A percentile compares a stretch with the other conserved stretches of the same genome.
Evolutionary conservation across 164 flowering plant genomes (phyloP).

Genomic region (Malania oleifera): DNA sequence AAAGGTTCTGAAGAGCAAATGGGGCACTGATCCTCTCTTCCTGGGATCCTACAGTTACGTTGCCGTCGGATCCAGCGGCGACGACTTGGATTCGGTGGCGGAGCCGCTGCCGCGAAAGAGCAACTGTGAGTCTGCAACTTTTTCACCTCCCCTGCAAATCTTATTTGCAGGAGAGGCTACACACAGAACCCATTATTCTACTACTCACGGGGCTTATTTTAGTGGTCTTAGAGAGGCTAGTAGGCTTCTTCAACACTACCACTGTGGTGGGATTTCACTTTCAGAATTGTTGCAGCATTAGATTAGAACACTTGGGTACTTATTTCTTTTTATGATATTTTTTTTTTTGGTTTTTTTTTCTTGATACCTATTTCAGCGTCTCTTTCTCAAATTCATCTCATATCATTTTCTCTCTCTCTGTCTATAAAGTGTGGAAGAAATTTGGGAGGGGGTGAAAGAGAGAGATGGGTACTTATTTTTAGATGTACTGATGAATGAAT

Average conservation of each 20-base stretch:
- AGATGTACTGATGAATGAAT: slow-evolving; percentile 30
- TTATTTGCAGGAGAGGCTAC: slow-evolving; percentile 99
- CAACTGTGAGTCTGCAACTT: not conserved
- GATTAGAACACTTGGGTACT: slow-evolving; percentile 5
- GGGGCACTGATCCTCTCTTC: slow-evolving; percentile 97
- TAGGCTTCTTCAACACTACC: slow-evolving; percentile 86
- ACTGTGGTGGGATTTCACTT: slow-evolving; percentile 33
- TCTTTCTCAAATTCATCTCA: slow-evolving; percentile 13
- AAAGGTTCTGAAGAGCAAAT: slow-evolving; percentile 60
- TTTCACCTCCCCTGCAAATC: slow-evolving; percentile 62
- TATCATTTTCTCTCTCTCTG: slow-evolving; percentile 12
- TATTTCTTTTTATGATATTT: not conserved
- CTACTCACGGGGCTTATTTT: slow-evolving; percentile 97
- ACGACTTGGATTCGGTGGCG: slow-evolving; percentile 76
- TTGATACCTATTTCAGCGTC: slow-evolving; percentile 6
- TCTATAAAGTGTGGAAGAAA: slow-evolving; percentile 12
- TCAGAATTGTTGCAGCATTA: slow-evolving; percentile 18
- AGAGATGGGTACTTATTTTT: slow-evolving; percentile 20
- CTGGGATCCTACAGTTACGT: slow-evolving; percentile 91
- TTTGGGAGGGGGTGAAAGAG: slow-evolving; percentile 10
- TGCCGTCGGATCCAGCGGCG: slow-evolving; percentile 86
- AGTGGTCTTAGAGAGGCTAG: slow-evolving; percentile 97
- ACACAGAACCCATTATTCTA: slow-evolving; percentile 93
- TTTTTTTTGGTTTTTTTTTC: not conserved
- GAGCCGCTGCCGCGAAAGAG: slow-evolving; percentile 65